Evolutionary conservation across 345 rosid species (phyloP).

Genomic region (Bruguiera gymnorhiza): DNA sequence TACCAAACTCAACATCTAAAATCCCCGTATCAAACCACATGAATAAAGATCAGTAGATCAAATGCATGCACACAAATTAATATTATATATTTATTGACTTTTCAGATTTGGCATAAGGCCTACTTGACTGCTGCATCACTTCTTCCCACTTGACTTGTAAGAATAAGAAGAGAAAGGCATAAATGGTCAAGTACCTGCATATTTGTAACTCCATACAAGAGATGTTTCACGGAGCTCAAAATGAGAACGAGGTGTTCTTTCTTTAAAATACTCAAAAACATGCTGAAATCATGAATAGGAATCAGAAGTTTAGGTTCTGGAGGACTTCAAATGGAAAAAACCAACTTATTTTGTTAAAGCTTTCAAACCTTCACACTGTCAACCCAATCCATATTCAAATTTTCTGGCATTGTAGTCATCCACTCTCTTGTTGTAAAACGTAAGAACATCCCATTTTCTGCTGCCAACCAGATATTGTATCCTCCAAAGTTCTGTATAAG

Average conservation of each 20-base stretch:
- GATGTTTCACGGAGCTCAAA: constrained; percentile 59
- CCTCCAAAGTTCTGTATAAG: constrained; percentile 48
- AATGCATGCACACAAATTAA: not conserved
- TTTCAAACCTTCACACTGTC: constrained; percentile 51
- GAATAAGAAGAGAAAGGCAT: not conserved
- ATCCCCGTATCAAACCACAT: not conserved
- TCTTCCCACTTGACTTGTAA: not conserved
- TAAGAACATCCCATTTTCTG: constrained; percentile 61
- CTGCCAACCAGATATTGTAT: constrained; percentile 58
- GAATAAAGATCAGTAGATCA: not conserved
- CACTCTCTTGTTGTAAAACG: constrained; percentile 45
- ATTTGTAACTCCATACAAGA: constrained; percentile 58
- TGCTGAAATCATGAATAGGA: constrained; percentile 41
- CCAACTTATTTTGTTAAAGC: constrained; percentile 6
- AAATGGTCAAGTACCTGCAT: constrained; percentile 39
- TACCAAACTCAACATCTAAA: constrained; percentile 51
- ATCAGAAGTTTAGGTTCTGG: constrained; percentile 20
- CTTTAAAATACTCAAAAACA: constrained; percentile 58
- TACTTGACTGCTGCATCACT: not conserved
- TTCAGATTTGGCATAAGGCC: too few relatives aligned
- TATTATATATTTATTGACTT: too few relatives aligned
- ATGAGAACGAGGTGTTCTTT: constrained; percentile 60
- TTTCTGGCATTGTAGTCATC: constrained; percentile 68
- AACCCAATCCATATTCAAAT: constrained; percentile 57
- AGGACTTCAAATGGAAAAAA: constrained; percentile 11